phyloP scores from a whole-genome alignment of 352 stramenopile genomes.

The Bremia lactucae region DNA sequence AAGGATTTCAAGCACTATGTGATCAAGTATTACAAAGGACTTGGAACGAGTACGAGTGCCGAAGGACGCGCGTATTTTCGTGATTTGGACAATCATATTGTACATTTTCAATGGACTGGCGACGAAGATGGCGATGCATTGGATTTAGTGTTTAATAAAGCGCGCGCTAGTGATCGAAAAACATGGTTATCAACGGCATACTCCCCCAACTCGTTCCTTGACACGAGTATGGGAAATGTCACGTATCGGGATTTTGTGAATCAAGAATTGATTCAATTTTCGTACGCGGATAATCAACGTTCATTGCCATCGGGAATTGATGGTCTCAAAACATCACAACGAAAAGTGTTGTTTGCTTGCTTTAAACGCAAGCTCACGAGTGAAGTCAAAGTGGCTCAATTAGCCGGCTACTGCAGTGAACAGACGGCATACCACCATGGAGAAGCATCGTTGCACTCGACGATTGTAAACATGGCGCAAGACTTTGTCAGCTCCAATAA shows the following conservation, averaged over 20 bases:
- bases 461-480: conserved; percentile 99
- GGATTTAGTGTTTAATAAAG: conserved; percentile 99
- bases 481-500: conserved; percentile 98
- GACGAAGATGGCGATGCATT: conserved; percentile 87
- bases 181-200: conserved; percentile 90
- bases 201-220: conserved; percentile 83
- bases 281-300: conserved; percentile 91
- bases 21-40: conserved; percentile 99
- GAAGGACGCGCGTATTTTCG: conserved; percentile 98
- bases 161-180: conserved; percentile 92
- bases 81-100: conserved; percentile 90
- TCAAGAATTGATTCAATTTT: conserved; percentile 98
- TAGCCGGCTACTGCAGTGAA: conserved; percentile 96
- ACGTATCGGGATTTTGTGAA: conserved; percentile 97
- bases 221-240: conserved; percentile 86
- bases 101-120: conserved; percentile 79
- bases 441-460: conserved; percentile 94
- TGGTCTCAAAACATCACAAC: conserved; percentile 95
- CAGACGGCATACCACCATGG: conserved; percentile 98
- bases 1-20: conserved; percentile 83
- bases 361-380: conserved; percentile 97
- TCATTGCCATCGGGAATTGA: conserved; percentile 95
- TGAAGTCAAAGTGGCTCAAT: conserved; percentile 99
- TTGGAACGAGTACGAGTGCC: conserved; percentile 95
- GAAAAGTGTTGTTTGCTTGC: conserved; percentile 96